Base-by-base conservation (phyloP, 2,329 filamentous ascomycete species). In the Penicillium sp. region DNA sequence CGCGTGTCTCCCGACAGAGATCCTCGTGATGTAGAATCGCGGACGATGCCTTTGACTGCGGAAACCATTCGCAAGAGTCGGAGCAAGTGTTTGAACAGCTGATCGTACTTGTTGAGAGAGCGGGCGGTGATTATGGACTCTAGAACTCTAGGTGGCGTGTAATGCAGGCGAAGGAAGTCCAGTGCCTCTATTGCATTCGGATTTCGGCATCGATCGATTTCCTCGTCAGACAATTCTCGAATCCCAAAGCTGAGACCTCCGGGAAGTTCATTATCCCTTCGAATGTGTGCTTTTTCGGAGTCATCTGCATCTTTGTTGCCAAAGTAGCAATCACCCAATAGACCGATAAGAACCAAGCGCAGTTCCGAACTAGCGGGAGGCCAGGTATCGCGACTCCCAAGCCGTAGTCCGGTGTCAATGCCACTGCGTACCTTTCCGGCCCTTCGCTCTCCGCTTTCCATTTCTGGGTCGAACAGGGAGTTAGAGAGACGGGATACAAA, bases 361-460 rank as follows among this genome's bases (percentile, higher is more conserved):
- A 99, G 77, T 70, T 97, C 94, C 0, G 92, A 97, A 70, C 90
- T 95, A 22, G 92, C 92, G 4, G 94, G 94, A 24, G 94, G 94
- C 94, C 94, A 97, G 31, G 82, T 90, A 51, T 90, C 86, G 64
- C 91, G 84, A 2, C 84, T 85, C n/a, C 89, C 89, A 0, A 97
- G 79, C 39, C 92, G 88, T 39, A 97, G 79, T 1, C 94, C 93
- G 80, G 96, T 93, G 13, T 84, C 77, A 54, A 86, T 83, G 45
- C 89, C 87, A 43, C 83, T 83, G 8, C 86, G 82, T 42, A 89
- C 84, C 31, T 87, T 79, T 3, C 90, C 90, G 16, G 83, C 77
- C 46, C 84, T 83, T 41, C 88, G 82, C 68, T 96, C 90, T 3
- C 91, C 88, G 24, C 88, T 89, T 62, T 89, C 87, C 45, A 94